Percentiles rank a stretch among this genome's conserved stretches.
phyloP scores from a whole-genome alignment of 331 rosid species.

The Quercus tomentella region DNA sequence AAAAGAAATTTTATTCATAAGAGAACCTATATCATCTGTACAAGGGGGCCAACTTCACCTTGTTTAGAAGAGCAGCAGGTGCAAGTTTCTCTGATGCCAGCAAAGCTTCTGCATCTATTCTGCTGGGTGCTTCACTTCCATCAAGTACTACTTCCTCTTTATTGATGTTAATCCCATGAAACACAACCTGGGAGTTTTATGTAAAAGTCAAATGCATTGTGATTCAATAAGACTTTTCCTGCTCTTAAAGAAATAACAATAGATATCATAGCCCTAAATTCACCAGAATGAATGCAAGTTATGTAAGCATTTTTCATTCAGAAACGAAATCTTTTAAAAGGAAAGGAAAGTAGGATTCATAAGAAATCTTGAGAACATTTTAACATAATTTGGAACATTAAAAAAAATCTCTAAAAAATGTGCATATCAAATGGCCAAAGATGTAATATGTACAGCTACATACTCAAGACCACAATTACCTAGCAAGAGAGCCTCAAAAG shows the following conservation, averaged over 20 bases:
- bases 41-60: conserved; percentile 40
- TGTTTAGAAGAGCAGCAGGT: conserved; percentile 79
- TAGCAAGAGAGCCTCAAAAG: background rate
- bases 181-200: conserved; percentile 47
- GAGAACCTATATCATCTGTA: background rate
- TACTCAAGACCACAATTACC: background rate
- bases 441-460: background rate
- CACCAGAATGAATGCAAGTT: background rate
- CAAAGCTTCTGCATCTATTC: conserved; percentile 75
- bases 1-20: background rate
- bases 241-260: background rate
- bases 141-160: conserved; percentile 66
- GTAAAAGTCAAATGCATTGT: conserved; percentile 5
- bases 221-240: background rate
- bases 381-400: background rate
- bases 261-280: background rate
- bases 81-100: conserved; percentile 71
- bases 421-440: background rate
- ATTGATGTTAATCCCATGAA: conserved; percentile 69
- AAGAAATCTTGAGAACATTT: background rate
- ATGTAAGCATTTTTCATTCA: background rate
- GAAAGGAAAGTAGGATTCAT: background rate
- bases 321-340: background rate
- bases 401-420: background rate
- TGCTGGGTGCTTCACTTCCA: conserved; percentile 88